Base-by-base conservation (phyloP, 331 rosid species). In the Cydonia oblonga region DNA sequence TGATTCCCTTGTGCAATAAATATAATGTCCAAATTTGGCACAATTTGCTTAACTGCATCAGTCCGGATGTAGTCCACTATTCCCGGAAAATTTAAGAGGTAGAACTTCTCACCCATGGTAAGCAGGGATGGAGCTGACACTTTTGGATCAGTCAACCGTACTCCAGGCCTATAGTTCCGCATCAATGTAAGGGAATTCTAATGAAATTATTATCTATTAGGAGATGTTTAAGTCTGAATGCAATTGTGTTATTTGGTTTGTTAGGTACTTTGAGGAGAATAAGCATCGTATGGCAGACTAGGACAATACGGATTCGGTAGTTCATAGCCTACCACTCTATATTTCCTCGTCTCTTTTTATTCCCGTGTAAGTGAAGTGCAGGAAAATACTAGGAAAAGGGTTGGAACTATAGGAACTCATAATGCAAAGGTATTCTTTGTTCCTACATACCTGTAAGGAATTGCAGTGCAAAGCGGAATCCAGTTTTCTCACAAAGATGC, bases 401-500 rank as follows among this genome's bases (percentile, higher is more conserved):
- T 49, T 49, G 54, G 53, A 15, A 13, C 54, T 49, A 18, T 13
- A 5, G 19, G 19, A 49, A 35, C 40, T 35, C 40, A 35, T 35
- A 35, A 7, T 35, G 40, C 40, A 35, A 35, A 35, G 11, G 40
- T 35, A 9, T 35, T 35, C 10, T 35, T 35, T 35, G 40, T 32
- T 32, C 35, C 0, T 52, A 64, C 38, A 16, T 69, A 78, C 88
- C 91, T 83, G 83, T 89, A 86, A 3, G 89, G 90, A 67, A 77
- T 75, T 69, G 87, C 86, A 89, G 66, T n/a, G 96, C 70, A 74
- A 44, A 86, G 60, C 70, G 70, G 65, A 88, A 88, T 28, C 88
- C 87, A 29, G 80, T 81, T 16, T 83, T 85, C 80, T 83, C 87
- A 89, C 7, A 85, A 56, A 44, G 90, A 85, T 74, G 96, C 85